Evolutionary conservation across 352 stramenopile genomes (phyloP).

Genomic region (Phytophthora fragariae): DNA sequence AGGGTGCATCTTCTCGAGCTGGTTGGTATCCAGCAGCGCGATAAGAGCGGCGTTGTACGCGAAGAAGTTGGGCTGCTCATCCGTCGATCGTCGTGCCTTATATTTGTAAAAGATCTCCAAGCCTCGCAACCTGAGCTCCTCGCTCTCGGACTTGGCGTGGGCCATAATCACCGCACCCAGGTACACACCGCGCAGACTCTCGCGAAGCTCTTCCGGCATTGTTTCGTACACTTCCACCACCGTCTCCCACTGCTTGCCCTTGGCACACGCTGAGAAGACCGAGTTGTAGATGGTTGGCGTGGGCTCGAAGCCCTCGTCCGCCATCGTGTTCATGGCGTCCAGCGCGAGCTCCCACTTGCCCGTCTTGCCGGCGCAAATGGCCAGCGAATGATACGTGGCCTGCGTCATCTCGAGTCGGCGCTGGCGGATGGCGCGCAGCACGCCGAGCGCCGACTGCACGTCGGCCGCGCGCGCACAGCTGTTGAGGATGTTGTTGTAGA

Average conservation of each 20-base stretch:
- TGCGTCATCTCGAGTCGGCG: conserved; percentile 71
- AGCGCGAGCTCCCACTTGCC: conserved; percentile 75
- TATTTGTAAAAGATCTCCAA: conserved; percentile 69
- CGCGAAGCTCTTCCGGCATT: conserved; percentile 54
- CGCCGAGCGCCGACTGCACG: conserved; percentile 70
- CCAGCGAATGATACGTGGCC: conserved; percentile 81
- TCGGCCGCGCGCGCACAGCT: conserved; percentile 79
- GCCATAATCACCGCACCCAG: conserved; percentile 80
- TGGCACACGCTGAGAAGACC: conserved; percentile 79
- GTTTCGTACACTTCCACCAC: conserved; percentile 68
- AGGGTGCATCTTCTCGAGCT: conserved; percentile 65
- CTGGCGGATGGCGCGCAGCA: conserved; percentile 74
- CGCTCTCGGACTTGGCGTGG: conserved; percentile 64
- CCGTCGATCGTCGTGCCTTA: conserved; percentile 32
- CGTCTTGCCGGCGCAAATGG: conserved; percentile 82
- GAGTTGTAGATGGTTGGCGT: conserved; percentile 85
- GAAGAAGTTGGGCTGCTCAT: conserved; percentile 72
- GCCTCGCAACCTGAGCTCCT: conserved; percentile 38
- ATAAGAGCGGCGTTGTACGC: conserved; percentile 73
- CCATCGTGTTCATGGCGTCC: conserved; percentile 64
- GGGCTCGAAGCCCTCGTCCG: conserved; percentile 58
- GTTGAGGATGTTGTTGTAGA: conserved; percentile 90
- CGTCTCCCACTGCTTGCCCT: conserved; percentile 76
- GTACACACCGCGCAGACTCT: conserved; percentile 58
- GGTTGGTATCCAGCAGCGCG: conserved; percentile 59